Base-by-base conservation (phyloP, 148 eudicot species). In the Camellia granthamiana region DNA sequence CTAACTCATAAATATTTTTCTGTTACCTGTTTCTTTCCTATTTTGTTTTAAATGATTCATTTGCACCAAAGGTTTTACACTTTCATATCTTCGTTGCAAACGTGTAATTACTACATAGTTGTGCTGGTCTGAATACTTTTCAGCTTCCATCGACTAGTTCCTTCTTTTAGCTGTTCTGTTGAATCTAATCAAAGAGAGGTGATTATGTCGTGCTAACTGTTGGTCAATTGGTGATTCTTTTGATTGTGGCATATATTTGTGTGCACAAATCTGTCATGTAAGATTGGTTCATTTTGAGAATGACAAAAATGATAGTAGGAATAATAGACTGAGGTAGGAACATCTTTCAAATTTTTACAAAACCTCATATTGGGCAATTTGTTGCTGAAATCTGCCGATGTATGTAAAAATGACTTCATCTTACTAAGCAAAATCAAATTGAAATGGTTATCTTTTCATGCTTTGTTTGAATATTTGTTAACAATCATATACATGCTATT, bases 141-240 rank as follows among this genome's bases (percentile, higher is more conserved):
- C 72, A 68, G 72, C 51, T 68, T 68, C 72, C 15, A 2, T 68
- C 14, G 51, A 68, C 51, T 68, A 43, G 11, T 68, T 68, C 49
- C 72, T 42, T 68, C 14, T 68, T 30, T 1, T 68, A 42, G 72
- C 49, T 43, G 43, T 68, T 44, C 49, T 6, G 51, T 15, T 49
- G 52, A 49, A 49, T 49, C 52, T 49, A 42, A 41, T 19, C 0
- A 41, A 15, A 3, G 3, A 68, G 72, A 68, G 49, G 43, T 4
- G 19, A 15, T 68, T 47, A 7, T 68, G 16, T 14, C 47, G 15
- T 68, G 51, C 3, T 9, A 13, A 68, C 51, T 16, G 44, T 16
- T 43, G 44, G 9, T 21, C 44, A 49, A 3, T 16, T 69, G 43
- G 18, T 69, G 73, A 23, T 69, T 69, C 18, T 11, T 46, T 69